These are phyloP conservation scores for Candida dajiaensis DNA, from an alignment of 805 yeast species.

Conservation along the genomic window DNA sequence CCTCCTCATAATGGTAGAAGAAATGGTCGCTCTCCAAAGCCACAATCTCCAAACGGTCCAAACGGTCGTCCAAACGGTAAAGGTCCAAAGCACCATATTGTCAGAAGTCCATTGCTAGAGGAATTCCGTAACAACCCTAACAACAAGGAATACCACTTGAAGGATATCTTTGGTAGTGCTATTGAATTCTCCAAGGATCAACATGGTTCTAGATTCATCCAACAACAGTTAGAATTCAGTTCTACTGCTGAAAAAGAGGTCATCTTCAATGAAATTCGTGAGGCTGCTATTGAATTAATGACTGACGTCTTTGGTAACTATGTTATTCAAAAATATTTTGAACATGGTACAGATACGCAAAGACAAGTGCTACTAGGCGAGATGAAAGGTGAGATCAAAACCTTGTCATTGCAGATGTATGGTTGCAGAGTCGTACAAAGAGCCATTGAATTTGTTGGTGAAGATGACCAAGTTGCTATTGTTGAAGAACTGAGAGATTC, in stretches of 20 bases:
- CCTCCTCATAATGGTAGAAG: conserved; percentile 5
- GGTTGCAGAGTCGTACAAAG: conserved; percentile 97
- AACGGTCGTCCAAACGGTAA: conserved; percentile 15
- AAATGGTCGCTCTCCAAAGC: conserved; percentile 20
- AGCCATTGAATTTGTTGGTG: conserved; percentile 70
- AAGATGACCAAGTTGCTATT: conserved; percentile 59
- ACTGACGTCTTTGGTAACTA: conserved; percentile 98
- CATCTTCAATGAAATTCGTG: conserved; percentile 78
- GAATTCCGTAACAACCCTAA: conserved; percentile 67
- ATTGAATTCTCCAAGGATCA: conserved; percentile 93
- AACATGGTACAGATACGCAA: conserved; percentile 69
- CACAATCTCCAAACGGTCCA: conserved; percentile 21
- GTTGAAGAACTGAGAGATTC: conserved; percentile 63
- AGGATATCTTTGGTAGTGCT: conserved; percentile 80
- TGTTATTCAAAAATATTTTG: conserved; percentile 92
- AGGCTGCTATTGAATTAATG: conserved; percentile 70
- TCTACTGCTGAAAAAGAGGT: conserved; percentile 66
- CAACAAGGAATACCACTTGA: conserved; percentile 51
- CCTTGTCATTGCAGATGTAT: conserved; percentile 87
- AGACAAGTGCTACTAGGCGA: conserved; percentile 57
- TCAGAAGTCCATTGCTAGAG: conserved; percentile 75
- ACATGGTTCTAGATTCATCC: conserved; percentile 95
- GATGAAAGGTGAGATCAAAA: conserved; percentile 71
- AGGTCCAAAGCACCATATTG: conserved; percentile 40
- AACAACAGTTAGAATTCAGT: conserved; percentile 71